phyloP scores from a whole-genome alignment of 352 stramenopile species.

The Phytophthora constricta region DNA sequence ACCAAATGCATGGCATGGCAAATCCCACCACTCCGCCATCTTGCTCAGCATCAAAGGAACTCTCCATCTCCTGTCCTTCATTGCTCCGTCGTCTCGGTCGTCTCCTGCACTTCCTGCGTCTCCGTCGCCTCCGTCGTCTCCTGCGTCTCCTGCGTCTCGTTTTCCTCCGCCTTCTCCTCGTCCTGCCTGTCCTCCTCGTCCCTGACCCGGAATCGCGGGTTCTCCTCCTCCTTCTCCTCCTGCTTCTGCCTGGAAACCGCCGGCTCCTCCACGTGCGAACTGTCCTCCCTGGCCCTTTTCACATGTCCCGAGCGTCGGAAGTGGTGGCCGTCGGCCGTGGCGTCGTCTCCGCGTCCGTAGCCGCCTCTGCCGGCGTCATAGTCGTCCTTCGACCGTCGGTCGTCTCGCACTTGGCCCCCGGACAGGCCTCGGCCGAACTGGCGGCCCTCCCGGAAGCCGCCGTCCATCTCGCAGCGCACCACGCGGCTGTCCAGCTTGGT shows the following conservation, averaged over 20 bases:
- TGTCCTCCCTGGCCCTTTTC: slow-evolving; percentile 72
- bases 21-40: no score
- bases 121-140: not conserved
- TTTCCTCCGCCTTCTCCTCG: slow-evolving; percentile 5
- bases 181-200: slow-evolving; percentile 34
- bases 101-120: no score
- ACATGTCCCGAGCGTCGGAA: slow-evolving; percentile 65
- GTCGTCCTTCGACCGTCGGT: slow-evolving; percentile 85
- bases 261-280: slow-evolving; percentile 49
- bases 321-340: slow-evolving; percentile 61
- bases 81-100: no score
- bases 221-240: slow-evolving; percentile 38
- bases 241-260: not conserved
- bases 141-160: slow-evolving; percentile 15
- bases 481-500: slow-evolving; percentile 90
- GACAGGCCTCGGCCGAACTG: slow-evolving; percentile 87
- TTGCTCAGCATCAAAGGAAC: no score
- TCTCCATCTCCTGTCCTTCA: no score
- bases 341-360: slow-evolving; percentile 73
- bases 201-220: slow-evolving; percentile 34
- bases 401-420: slow-evolving; percentile 86
- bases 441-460: slow-evolving; percentile 83
- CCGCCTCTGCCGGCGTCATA: slow-evolving; percentile 84
- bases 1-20: no score
- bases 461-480: slow-evolving; percentile 90